Evolutionary conservation across 2,329 filamentous ascomycete species (phyloP).

Genomic region (Colletotrichum abscissum): DNA sequence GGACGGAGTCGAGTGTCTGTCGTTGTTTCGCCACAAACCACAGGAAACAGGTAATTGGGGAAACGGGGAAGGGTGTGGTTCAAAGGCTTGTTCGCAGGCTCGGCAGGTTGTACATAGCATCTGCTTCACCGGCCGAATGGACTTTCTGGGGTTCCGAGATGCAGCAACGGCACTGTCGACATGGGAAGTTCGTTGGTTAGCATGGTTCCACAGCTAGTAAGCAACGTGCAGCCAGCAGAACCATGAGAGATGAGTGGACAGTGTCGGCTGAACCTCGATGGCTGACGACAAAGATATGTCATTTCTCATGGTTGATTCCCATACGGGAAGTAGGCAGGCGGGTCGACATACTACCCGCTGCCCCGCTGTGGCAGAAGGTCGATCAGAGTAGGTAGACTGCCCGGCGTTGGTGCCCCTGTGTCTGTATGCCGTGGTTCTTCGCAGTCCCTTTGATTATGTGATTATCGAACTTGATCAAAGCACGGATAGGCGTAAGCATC

Average conservation of each 20-base stretch:
- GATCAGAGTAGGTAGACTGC: neutral
- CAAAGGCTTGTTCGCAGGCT: neutral
- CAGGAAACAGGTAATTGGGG: neutral
- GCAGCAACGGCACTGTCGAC: neutral
- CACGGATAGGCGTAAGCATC: no score
- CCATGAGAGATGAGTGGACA: neutral
- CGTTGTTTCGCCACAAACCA: constrained; percentile 9
- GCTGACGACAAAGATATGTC: constrained; percentile 22
- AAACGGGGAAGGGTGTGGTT: neutral
- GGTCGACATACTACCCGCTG: neutral
- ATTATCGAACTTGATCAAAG: neutral
- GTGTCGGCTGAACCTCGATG: neutral
- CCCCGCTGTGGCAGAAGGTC: constrained; percentile 15
- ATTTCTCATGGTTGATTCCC: neutral
- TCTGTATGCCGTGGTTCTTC: no score
- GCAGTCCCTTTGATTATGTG: neutral
- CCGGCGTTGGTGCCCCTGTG: neutral
- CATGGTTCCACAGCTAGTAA: neutral
- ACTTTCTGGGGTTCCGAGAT: neutral
- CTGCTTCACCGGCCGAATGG: neutral
- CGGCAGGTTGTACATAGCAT: neutral
- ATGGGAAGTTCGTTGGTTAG: neutral
- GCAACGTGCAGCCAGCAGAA: neutral
- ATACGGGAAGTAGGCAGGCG: neutral
- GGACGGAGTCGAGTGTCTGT: constrained; percentile 13